phyloP scores from a whole-genome alignment of 139 green algal species.

The Haematococcus lacustris region DNA sequence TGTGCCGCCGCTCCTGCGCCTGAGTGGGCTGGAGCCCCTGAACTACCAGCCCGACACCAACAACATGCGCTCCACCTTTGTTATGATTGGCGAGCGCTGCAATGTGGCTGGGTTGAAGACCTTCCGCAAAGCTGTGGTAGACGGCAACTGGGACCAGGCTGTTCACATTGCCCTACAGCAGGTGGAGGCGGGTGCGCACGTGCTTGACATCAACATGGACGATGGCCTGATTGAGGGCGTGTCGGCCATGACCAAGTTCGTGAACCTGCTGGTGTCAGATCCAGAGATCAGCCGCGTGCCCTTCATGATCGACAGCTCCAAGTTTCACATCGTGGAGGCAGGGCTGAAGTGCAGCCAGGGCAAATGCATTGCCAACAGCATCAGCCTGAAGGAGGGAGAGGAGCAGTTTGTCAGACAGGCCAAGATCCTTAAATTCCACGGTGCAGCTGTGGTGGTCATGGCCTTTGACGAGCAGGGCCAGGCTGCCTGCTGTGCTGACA shows the following conservation, averaged over 20 bases:
- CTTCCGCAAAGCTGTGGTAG: conserved; percentile 96
- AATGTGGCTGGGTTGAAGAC: conserved; percentile 92
- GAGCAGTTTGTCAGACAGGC: conserved; percentile 83
- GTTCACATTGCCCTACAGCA: conserved; percentile 85
- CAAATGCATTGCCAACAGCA: conserved; percentile 98
- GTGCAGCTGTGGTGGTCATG: conserved; percentile 96
- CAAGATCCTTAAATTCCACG: conserved; percentile 73
- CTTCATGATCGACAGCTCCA: conserved; percentile 98
- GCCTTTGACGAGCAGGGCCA: conserved; percentile 94
- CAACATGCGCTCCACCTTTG: conserved; percentile 83
- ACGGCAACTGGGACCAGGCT: conserved; percentile 92
- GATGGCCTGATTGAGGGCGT: conserved; percentile 95
- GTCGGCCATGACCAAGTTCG: conserved; percentile 89
- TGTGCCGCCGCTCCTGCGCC: conserved; percentile 72
- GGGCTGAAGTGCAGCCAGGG: conserved; percentile 91
- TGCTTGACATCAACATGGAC: conserved; percentile 99
- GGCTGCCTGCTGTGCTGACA: conserved; percentile 65
- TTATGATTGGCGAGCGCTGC: conserved; percentile 95
- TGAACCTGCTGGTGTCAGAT: conserved; percentile 95
- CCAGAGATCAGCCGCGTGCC: conserved; percentile 89
- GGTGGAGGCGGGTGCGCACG: conserved; percentile 69
- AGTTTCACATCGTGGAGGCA: conserved; percentile 96
- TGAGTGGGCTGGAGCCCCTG: conserved; percentile 90
- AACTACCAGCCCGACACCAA: conserved; percentile 76
- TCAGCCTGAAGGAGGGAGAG: conserved; percentile 97